Conservation (phyloP, 2,329 filamentous ascomycete species). For the Beauveria rudraprayagi region DNA sequence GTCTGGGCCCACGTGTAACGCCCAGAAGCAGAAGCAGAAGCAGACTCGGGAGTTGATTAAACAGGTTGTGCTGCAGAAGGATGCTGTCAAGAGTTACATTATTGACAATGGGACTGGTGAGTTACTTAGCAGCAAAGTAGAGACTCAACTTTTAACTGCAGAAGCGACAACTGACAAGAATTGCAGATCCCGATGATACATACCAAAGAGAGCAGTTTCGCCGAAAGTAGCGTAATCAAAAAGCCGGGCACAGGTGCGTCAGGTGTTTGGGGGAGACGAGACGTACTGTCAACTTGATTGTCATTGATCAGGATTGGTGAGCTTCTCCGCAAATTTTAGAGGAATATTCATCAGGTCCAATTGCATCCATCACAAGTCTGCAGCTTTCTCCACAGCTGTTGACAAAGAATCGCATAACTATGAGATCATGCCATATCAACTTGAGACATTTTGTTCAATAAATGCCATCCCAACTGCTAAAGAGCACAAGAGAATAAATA, state of each 20-base stretch:
- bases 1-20: not conserved
- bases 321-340: too few relatives aligned
- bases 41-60: not conserved
- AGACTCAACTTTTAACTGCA: too few relatives aligned
- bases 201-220: not conserved
- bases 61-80: not conserved
- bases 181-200: not conserved
- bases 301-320: not conserved
- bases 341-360: not conserved
- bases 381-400: not conserved
- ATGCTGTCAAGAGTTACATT: not conserved
- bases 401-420: not conserved
- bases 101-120: not conserved
- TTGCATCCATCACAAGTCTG: not conserved
- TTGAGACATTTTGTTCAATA: not conserved
- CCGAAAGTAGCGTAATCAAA: not conserved
- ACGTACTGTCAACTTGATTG: not conserved
- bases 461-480: not conserved
- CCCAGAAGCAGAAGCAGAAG: not conserved
- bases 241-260: not conserved
- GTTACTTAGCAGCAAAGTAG: too few relatives aligned
- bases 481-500: not conserved
- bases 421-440: not conserved
- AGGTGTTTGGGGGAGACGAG: not conserved
- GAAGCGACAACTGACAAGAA: not conserved